Percentiles rank a stretch among this genome's conserved stretches.
Evolutionary conservation across 129 eudicot genomes (phyloP).

Genomic region (Flaveria ramosissima): DNA sequence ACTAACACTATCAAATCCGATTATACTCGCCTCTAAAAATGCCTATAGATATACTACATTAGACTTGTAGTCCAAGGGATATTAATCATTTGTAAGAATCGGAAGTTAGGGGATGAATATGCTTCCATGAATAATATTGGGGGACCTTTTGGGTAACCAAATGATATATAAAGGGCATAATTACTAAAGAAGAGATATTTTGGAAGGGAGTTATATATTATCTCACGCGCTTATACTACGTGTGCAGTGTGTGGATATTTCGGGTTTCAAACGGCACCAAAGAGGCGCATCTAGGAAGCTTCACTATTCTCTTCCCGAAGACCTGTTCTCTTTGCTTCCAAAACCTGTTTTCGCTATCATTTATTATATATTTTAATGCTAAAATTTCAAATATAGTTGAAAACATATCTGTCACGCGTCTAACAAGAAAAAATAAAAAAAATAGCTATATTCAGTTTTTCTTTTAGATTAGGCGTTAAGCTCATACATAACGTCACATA

Average conservation of each 20-base stretch:
- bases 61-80: too few relatives aligned
- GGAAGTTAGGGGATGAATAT: constrained; percentile 2
- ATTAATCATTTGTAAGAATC: neutral
- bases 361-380: neutral
- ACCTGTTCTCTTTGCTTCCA: constrained; percentile 32
- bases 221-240: constrained; percentile 39
- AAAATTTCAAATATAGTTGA: too few relatives aligned
- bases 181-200: neutral
- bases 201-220: neutral
- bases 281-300: constrained; percentile 17
- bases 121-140: neutral
- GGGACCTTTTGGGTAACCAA: constrained; percentile 4
- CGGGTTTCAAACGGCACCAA: constrained; percentile 27
- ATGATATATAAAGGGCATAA: constrained; percentile 2
- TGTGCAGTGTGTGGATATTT: constrained; percentile 5
- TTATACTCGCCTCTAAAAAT: too few relatives aligned
- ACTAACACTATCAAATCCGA: too few relatives aligned
- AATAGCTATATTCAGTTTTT: too few relatives aligned
- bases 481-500: too few relatives aligned
- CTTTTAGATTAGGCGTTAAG: too few relatives aligned
- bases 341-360: neutral
- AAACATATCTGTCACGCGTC: neutral
- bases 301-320: constrained; percentile 23
- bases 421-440: too few relatives aligned
- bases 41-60: too few relatives aligned